Evolutionary conservation across 179 eudicot species (phyloP).

Genomic region (Spinacia oleracea): DNA sequence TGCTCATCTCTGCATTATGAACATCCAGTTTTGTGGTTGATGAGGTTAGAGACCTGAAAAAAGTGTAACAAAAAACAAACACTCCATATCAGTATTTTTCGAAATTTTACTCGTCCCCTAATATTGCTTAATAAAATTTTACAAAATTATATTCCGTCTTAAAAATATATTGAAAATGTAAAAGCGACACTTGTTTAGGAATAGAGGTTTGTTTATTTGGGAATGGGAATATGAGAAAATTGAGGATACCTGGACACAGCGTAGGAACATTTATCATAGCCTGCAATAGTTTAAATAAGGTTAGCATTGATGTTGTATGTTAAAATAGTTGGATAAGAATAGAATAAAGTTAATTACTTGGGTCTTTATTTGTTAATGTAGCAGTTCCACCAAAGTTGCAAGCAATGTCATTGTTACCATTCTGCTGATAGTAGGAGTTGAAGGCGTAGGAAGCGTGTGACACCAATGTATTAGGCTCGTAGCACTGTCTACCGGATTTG

Average conservation of each 20-base stretch:
- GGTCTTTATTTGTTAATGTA: conserved; percentile 46
- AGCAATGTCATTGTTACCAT: conserved; percentile 73
- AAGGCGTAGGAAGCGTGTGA: conserved; percentile 83
- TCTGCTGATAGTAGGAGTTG: conserved; percentile 75
- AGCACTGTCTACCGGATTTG: conserved; percentile 55
- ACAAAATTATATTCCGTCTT: no score
- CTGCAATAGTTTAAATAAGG: conserved; percentile 26
- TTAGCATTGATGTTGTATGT: not conserved
- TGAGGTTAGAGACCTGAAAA: not conserved
- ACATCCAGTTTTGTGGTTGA: not conserved
- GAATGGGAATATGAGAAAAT: not conserved
- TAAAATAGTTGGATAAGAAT: not conserved
- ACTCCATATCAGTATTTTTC: no score
- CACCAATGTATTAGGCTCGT: conserved; percentile 49
- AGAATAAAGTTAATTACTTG: conserved; percentile 41
- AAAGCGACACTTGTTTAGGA: no score
- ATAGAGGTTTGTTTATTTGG: no score
- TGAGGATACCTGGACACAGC: conserved; percentile 38
- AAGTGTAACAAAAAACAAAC: no score
- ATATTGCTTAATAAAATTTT: no score
- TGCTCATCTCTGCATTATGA: not conserved
- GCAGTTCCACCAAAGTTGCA: conserved; percentile 89
- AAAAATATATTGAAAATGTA: no score
- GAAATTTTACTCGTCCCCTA: no score
- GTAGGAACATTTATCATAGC: conserved; percentile 54